Evolutionary conservation across 305 asterid species (phyloP).

Genomic region (Coffea humblotiana): DNA sequence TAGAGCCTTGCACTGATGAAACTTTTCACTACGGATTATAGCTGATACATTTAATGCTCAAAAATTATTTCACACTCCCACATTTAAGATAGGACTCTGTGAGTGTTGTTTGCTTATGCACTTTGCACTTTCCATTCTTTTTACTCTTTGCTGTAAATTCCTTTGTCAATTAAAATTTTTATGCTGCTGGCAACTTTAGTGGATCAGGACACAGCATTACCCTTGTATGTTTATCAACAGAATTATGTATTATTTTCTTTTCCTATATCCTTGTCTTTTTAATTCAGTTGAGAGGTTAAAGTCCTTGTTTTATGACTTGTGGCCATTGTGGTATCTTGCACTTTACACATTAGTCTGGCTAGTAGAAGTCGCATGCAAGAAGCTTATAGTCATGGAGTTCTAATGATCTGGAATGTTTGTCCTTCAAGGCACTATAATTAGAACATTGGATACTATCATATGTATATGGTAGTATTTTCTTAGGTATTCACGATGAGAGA

Average conservation of each 20-base stretch:
- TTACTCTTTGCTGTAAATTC: neutral
- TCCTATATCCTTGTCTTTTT: neutral
- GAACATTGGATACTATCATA: neutral
- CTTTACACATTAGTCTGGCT: neutral
- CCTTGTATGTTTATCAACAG: neutral
- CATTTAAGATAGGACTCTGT: neutral
- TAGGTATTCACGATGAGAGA: neutral
- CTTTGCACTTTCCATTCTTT: neutral
- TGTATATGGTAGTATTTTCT: neutral
- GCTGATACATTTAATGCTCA: neutral
- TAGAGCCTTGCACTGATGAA: neutral
- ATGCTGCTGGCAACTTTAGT: neutral
- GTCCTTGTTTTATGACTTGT: neutral
- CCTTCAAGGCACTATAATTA: neutral
- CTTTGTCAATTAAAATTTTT: slow-evolving; percentile 2
- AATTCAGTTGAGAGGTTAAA: neutral
- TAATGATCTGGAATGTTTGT: neutral
- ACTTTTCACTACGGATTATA: neutral
- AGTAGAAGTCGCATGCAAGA: neutral
- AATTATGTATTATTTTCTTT: neutral
- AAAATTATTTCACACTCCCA: neutral
- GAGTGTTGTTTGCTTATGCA: neutral
- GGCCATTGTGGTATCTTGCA: neutral
- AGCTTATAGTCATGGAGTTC: neutral
- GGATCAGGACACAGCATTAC: neutral